Base-by-base conservation (phyloP, 768 basidiomycete genomes). In the Naganishia vishniacii region DNA sequence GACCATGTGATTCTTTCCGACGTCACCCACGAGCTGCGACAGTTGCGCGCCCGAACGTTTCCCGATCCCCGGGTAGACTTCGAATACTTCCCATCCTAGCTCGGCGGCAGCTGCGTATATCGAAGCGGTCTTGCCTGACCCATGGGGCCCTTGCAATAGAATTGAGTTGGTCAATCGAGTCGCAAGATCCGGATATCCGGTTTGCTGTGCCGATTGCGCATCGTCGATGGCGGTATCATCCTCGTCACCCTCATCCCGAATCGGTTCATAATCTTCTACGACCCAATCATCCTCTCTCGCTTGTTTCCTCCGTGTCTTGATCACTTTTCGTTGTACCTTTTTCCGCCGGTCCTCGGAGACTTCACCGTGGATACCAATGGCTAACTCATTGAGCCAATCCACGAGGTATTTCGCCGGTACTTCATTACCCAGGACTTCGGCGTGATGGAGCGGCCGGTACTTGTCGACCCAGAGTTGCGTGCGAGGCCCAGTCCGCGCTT, bases 21-120 rank as follows among this genome's bases (percentile, higher is more conserved):
- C 91, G 65, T 94, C 91, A 15, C 95, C 95, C 48, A 97, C 84
- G 67, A 92, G 81, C 63, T 82, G 81, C 62, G 87, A 85, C 68
- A 99, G 79, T 70, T 84, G 88, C 26, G 84, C 80, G 6, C 88
- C 89, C 65, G 84, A 88, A 37, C 95, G 84, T 71, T 84, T 88
- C n/a, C 92, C 92, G 58, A 93, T 86, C 2, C 95, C 95, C 26
- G 95, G 89, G 78, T 92, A 88, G 13, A 98, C 91, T 75, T 99
- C 95, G 72, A 97, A 95, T 13, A 98, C 85, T 53, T 93, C 89
- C 89, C 90, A 99, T 15, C 86, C 90, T 34, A 99, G 81, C 78
- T 99, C 94, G 60, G 86, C 84, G 4, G 92, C 91, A 72, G 91
- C 93, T 0, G 94, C 92, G 77, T 95, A 92, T 1, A 95, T 87